Evolutionary conservation across 2,329 filamentous ascomycete genomes (phyloP).

Genomic region (Exophiala lecanii-corni): DNA sequence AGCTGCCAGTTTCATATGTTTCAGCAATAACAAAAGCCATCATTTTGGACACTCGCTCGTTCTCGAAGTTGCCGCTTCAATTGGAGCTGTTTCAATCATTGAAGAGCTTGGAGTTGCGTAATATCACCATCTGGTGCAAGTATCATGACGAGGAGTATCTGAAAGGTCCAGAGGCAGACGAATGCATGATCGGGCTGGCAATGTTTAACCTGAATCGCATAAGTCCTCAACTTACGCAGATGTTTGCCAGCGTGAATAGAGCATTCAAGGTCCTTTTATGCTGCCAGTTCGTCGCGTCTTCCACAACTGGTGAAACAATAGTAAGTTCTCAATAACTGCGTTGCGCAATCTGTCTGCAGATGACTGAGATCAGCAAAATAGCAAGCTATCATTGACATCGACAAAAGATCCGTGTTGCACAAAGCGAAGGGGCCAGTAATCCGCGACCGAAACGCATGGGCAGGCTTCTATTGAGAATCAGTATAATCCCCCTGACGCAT

Average conservation of each 20-base stretch:
- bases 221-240: not conserved
- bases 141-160: constrained; percentile 16
- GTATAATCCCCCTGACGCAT: too few relatives aligned
- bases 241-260: constrained; percentile 1
- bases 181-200: constrained; percentile 15
- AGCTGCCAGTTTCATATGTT: constrained; percentile 8
- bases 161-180: constrained; percentile 13
- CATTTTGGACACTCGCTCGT: not conserved
- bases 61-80: not conserved
- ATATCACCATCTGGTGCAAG: constrained; percentile 18
- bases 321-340: constrained; percentile 11
- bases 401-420: constrained; percentile 7
- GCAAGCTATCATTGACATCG: constrained; percentile 17
- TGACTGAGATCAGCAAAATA: not conserved
- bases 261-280: constrained; percentile 15
- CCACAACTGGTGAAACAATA: constrained; percentile 13
- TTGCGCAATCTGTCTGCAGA: too few relatives aligned
- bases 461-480: constrained; percentile 20
- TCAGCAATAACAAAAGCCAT: constrained; percentile 4
- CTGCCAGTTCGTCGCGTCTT: constrained; percentile 16
- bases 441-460: constrained; percentile 16
- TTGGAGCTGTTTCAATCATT: constrained; percentile 8
- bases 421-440: constrained; percentile 11
- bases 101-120: constrained; percentile 12
- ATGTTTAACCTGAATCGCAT: constrained; percentile 19